Evolutionary conservation across 2,329 filamentous ascomycete species (phyloP), one percentile per base, ranked within the genome.

Genomic region (Mollisia scopiformis): DNA sequence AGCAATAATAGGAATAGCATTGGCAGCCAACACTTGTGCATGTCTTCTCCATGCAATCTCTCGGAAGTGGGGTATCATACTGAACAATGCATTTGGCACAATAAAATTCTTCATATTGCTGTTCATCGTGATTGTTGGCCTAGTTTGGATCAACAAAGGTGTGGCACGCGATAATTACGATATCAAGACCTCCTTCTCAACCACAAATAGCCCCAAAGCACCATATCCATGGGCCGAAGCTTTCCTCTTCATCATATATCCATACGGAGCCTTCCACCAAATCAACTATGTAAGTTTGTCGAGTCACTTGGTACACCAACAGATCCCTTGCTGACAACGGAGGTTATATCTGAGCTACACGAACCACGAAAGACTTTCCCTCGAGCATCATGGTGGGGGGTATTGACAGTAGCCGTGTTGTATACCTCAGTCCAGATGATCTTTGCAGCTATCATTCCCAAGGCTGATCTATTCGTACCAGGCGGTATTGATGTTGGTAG

Each of bases 61-160:
- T 51, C 73, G 82, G 30, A 73, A 77, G 3, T 80, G 79, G 3
- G 82, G 82, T 2, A 82, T 84, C 39, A 67, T 74, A 19, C 66
- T 84, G 27, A 83, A 82, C 68, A 84, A 84, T 62, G 25, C 76
- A 19, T 72, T 84, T 31, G 82, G 82, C 3, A 69, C 78, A 3
- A 65, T 82, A 60, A 85, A 85, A 63, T 68, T 83, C 3, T 66
- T 73, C 50, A 77, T 83, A 1, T 74, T 85, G 2, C 58, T 83
- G 1, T 72, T 79, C 11, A 79, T 84, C 52, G 71, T 78, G 35
- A 62, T 68, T 6, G 67, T 75, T 19, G 77, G 75, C 31, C 37
- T 58, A 27, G 16, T 14, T 47, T 53, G 23, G 4, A 23, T 72
- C 76, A 41, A 52, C 52, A 27, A 30, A 28, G 25, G 51, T 19